Evolutionary conservation across 108 stramenopile genomes (phyloP), one percentile per base, ranked within the genome.

Genomic region (Phaeodactylum tricornutum): DNA sequence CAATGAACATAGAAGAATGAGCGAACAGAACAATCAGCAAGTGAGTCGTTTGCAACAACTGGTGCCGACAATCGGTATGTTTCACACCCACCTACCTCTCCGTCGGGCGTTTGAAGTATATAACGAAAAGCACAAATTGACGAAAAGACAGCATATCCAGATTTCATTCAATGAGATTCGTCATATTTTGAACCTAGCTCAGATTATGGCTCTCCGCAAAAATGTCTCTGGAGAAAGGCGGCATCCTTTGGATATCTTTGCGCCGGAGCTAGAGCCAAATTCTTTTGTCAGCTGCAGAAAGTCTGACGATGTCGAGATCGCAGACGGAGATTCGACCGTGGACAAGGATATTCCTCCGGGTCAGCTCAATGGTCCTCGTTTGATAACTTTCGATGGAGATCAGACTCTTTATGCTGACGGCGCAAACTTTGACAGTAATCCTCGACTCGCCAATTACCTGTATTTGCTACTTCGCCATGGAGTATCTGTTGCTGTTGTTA

Each of bases 341-440:
- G 50, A 36, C 11, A 14, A 31, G 15, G n/a, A n/a, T n/a, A n/a
- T n/a, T n/a, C n/a, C n/a, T n/a, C n/a, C n/a, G n/a, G n/a, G n/a
- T n/a, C n/a, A n/a, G n/a, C 45, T 8, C 12, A 67, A 75, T 31
- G 84, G 87, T 4, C 84, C 90, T 8, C 73, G 71, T 32, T 52
- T 95, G 34, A 78, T 95, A 19, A 81, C 82, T 43, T 95, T 95
- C 61, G 93, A 95, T 64, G 93, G 93, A 32, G 93, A 95, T 59
- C 89, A 92, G 45, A 95, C 93, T 2, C 70, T 95, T 9, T 95
- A 95, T 50, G 55, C 59, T 0, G 93, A 95, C 55, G 93, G 93
- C 5, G 71, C 81, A 11, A 95, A 91, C 66, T 95, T 95, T 74
- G 87, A 90, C 15, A 64, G 58, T 33, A 84, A 84, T 70, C 86